Conservation (phyloP, 768 basidiomycete species). For the Solioccasus polychromus region DNA sequence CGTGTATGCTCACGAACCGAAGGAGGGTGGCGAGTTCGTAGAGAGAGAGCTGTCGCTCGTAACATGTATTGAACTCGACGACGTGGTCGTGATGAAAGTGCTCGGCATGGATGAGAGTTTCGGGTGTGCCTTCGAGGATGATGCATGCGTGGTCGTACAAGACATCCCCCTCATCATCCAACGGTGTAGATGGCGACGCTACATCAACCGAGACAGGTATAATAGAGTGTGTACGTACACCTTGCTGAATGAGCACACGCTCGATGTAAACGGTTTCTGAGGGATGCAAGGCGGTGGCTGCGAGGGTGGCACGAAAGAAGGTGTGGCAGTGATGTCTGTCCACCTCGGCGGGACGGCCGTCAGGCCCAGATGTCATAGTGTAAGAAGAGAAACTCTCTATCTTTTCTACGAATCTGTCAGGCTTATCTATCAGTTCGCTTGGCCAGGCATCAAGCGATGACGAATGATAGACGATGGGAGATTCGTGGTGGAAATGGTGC, state of each 20-base stretch:
- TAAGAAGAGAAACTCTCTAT: conserved; percentile 9
- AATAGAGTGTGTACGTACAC: background rate
- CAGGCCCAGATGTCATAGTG: background rate
- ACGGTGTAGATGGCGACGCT: background rate
- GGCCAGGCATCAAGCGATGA: conserved; percentile 13
- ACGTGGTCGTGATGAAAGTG: too few relatives aligned
- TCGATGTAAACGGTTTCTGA: conserved; percentile 9
- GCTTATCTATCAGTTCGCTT: background rate
- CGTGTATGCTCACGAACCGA: conserved; percentile 7
- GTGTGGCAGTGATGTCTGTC: conserved; percentile 9
- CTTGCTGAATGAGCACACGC: conserved; percentile 3
- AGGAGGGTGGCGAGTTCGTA: conserved; percentile 10
- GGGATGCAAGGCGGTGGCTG: conserved; percentile 2
- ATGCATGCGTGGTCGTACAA: conserved; percentile 15
- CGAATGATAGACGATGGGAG: conserved; percentile 4
- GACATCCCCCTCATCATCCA: background rate
- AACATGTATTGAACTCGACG: too few relatives aligned
- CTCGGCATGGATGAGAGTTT: conserved; percentile 1
- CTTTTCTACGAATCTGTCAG: conserved; percentile 7
- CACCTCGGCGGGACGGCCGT: background rate
- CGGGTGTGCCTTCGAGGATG: conserved; percentile 4
- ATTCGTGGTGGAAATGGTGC: conserved; percentile 1
- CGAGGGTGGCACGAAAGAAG: conserved; percentile 8
- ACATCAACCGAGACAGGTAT: conserved; percentile 1
- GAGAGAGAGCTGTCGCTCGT: too few relatives aligned